A percentile compares a stretch with the other conserved stretches of the same genome.
Conservation (phyloP, 2,329 filamentous ascomycete species). For the Fusarium algeriense region DNA sequence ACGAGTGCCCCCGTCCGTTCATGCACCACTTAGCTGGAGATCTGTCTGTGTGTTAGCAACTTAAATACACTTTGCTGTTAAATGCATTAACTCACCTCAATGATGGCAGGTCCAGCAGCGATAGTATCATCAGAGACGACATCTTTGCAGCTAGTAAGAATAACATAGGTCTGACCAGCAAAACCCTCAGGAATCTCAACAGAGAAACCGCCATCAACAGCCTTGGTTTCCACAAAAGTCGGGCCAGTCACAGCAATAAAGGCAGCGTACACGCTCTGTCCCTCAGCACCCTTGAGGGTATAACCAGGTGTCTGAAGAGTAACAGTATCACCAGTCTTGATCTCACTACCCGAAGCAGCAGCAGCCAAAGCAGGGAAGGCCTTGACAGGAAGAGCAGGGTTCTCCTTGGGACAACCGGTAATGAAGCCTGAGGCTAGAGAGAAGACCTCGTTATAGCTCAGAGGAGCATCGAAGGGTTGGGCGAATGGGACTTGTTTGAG, state of each 20-base stretch:
- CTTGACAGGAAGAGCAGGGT: constrained; percentile 69
- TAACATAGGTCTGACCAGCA: constrained; percentile 57
- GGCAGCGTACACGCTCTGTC: constrained; percentile 49
- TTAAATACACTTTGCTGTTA: fast-evolving
- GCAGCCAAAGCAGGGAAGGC: constrained; percentile 65
- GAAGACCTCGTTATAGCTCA: constrained; percentile 70
- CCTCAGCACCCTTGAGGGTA: constrained; percentile 43
- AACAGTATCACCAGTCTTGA: constrained; percentile 45
- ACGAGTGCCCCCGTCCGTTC: no score
- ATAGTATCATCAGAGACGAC: constrained; percentile 53
- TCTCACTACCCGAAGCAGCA: constrained; percentile 40
- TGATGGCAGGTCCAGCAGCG: constrained; percentile 53
- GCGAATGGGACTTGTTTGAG: constrained; percentile 66
- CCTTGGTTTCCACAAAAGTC: constrained; percentile 37
- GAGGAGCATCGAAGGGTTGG: constrained; percentile 70
- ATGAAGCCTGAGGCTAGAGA: constrained; percentile 75
- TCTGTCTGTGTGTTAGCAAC: neutral
- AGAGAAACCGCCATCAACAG: constrained; percentile 42
- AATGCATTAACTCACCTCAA: constrained; percentile 40
- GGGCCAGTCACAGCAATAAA: constrained; percentile 50
- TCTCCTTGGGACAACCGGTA: constrained; percentile 65
- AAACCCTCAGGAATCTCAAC: constrained; percentile 47
- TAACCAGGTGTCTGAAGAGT: constrained; percentile 46
- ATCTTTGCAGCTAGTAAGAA: constrained; percentile 54
- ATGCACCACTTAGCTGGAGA: constrained; percentile 18